A percentile compares a stretch with the other conserved stretches of the same genome.
Evolutionary conservation across 1,284 basidiomycete genomes (phyloP).

Genomic region (Garcileccinum viscosum): DNA sequence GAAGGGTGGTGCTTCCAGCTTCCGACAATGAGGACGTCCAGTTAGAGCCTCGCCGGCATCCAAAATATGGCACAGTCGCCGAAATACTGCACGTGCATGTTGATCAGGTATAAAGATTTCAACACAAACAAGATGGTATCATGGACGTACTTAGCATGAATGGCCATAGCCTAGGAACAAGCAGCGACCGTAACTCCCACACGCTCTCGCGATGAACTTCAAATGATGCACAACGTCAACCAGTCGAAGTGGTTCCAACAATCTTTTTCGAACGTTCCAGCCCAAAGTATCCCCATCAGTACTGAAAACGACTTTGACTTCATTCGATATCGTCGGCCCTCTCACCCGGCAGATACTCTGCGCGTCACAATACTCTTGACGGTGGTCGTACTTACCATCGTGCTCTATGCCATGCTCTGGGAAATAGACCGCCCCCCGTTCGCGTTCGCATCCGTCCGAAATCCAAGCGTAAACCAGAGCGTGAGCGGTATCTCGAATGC

Average conservation of each 20-base stretch:
- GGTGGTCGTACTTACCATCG: neutral
- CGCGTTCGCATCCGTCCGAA: neutral
- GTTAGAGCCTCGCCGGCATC: too few species aligned
- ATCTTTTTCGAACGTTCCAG: neutral
- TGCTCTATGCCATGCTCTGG: constrained; percentile 9
- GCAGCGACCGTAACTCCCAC: neutral
- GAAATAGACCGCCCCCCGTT: constrained; percentile 26
- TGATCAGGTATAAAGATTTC: too few species aligned
- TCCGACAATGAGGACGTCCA: too few species aligned
- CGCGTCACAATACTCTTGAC: neutral
- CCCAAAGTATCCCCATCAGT: neutral
- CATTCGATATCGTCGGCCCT: neutral
- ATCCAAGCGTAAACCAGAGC: neutral
- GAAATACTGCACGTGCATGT: too few species aligned
- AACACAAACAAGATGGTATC: too few species aligned
- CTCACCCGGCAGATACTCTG: neutral
- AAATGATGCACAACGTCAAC: too few species aligned
- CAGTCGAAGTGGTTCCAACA: neutral
- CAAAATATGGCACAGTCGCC: too few species aligned
- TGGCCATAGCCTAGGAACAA: too few species aligned
- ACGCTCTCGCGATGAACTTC: neutral
- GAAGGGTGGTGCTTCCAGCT: too few species aligned
- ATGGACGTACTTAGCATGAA: too few species aligned
- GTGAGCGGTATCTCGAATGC: neutral
- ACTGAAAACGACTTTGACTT: neutral